A percentile compares a stretch with the other conserved stretches of the same genome.
Evolutionary conservation across 192 early-diverging fungal species (phyloP).

Genomic region (Diversispora epigaea): DNA sequence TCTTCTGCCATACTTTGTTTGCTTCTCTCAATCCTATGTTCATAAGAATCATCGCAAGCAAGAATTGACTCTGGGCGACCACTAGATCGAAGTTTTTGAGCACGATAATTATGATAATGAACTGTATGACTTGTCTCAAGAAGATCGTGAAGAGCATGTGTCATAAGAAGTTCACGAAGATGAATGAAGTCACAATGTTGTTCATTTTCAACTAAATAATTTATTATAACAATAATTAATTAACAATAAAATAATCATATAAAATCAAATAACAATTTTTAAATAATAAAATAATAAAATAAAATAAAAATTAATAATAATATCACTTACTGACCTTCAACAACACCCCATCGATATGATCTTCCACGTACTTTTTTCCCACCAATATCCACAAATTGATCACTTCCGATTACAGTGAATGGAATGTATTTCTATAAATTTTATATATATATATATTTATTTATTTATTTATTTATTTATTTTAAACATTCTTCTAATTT

Average conservation of each 20-base stretch:
- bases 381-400: constrained; percentile 57
- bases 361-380: constrained; percentile 69
- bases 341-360: constrained; percentile 76
- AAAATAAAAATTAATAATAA: not conserved
- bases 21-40: constrained; percentile 66
- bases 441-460: not conserved
- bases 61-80: constrained; percentile 79
- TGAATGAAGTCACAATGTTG: constrained; percentile 76
- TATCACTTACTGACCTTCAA: constrained; percentile 55
- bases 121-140: constrained; percentile 76
- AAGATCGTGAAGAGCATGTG: constrained; percentile 70
- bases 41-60: constrained; percentile 79
- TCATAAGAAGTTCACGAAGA: constrained; percentile 70
- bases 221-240: not conserved
- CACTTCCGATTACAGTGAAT: constrained; percentile 83
- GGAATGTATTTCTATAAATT: constrained; percentile 63
- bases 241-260: not conserved
- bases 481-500: not conserved
- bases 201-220: constrained; percentile 67
- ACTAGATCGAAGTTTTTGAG: constrained; percentile 57
- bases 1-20: constrained; percentile 61
- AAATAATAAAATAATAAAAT: not conserved
- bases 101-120: constrained; percentile 76
- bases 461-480: not conserved
- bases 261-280: not conserved